Evolutionary conservation across 345 rosid genomes (phyloP).

Genomic region (Conringia planisiliqua): DNA sequence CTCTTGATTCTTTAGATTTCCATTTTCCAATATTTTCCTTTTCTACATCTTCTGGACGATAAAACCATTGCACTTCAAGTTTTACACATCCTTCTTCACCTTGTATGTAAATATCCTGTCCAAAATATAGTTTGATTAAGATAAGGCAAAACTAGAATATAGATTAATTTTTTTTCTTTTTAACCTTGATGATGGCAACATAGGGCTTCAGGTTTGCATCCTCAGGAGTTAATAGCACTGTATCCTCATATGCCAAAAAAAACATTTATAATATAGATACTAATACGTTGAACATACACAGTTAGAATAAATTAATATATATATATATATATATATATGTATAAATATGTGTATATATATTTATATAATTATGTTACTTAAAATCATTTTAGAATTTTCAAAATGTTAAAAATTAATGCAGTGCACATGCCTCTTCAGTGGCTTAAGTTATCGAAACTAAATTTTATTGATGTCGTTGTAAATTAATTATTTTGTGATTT

Average conservation of each 20-base stretch:
- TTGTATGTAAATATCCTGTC: conserved; percentile 59
- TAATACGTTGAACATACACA: not conserved
- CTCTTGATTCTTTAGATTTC: conserved; percentile 57
- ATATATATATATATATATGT: too few relatives aligned
- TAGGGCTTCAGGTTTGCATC: conserved; percentile 57
- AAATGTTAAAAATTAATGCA: too few relatives aligned
- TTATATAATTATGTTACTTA: not conserved
- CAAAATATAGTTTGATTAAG: not conserved
- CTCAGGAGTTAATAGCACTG: conserved; percentile 67
- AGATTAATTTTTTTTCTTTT: not conserved
- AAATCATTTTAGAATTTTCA: not conserved
- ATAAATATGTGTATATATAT: too few relatives aligned
- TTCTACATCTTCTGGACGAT: conserved; percentile 84
- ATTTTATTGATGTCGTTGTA: too few relatives aligned
- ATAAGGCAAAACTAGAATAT: not conserved
- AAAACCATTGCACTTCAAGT: conserved; percentile 86
- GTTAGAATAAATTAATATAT: not conserved
- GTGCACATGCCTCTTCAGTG: too few relatives aligned
- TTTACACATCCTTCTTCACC: conserved; percentile 42
- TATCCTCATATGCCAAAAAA: conserved; percentile 56
- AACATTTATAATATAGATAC: not conserved
- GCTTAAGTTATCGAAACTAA: too few relatives aligned
- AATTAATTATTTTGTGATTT: too few relatives aligned
- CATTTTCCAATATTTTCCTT: conserved; percentile 59
- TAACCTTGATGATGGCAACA: conserved; percentile 90